Evolutionary conservation across 2,329 filamentous ascomycete species (phyloP).

Genomic region (Phialemoniopsis sp.): DNA sequence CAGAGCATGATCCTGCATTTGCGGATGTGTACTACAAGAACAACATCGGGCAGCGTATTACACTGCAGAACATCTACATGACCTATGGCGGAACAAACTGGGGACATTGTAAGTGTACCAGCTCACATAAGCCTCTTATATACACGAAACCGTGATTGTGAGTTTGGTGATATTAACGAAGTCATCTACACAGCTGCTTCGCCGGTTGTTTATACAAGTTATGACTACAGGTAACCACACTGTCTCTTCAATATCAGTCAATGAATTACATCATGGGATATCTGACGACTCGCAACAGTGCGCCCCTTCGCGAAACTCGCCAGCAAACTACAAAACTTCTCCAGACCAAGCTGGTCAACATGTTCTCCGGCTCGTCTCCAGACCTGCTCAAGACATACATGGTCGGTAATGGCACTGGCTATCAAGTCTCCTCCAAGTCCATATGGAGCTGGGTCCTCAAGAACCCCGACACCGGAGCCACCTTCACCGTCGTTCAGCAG

Average conservation of each 20-base stretch:
- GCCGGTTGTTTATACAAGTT: conserved; percentile 42
- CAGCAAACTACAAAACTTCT: conserved; percentile 47
- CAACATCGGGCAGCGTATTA: conserved; percentile 45
- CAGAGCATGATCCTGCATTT: conserved; percentile 41
- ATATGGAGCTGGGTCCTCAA: conserved; percentile 48
- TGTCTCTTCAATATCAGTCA: background rate
- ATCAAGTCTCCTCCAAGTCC: conserved; percentile 23
- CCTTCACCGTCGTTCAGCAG: conserved; percentile 47
- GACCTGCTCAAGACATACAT: conserved; percentile 48
- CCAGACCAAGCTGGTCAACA: conserved; percentile 48
- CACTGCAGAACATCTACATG: conserved; percentile 47
- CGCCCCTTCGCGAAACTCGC: conserved; percentile 48
- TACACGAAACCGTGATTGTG: no score
- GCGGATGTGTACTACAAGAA: conserved; percentile 54
- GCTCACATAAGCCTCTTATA: no score
- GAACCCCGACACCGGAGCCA: conserved; percentile 42
- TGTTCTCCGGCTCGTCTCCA: conserved; percentile 48
- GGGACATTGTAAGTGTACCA: conserved; percentile 33
- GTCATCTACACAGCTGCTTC: conserved; percentile 27
- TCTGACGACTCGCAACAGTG: conserved; percentile 16
- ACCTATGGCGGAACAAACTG: conserved; percentile 52
- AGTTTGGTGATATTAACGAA: no score
- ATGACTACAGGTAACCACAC: conserved; percentile 25
- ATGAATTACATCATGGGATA: background rate
- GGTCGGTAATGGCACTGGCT: conserved; percentile 48